These are phyloP conservation scores for Paratinospora sagittata DNA, from an alignment of 164 flowering plant species.

Conservation along the genomic window DNA sequence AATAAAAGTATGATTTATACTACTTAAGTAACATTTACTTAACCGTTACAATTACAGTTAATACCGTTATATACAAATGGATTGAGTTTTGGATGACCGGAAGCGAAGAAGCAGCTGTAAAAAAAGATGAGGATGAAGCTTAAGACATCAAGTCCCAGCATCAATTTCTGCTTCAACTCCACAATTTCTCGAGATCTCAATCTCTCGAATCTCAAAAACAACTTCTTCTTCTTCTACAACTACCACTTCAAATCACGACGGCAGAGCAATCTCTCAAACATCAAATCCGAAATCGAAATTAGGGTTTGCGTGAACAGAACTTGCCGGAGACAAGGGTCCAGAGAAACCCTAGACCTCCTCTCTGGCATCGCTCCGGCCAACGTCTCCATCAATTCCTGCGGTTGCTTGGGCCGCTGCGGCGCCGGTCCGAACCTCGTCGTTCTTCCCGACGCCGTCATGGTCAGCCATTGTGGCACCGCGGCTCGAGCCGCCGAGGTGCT, in stretches of 20 bases:
- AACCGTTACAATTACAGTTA: too few species aligned
- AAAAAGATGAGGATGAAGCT: not conserved
- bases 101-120: not conserved
- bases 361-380: slow-evolving; percentile 53
- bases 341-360: slow-evolving; percentile 53
- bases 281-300: slow-evolving; percentile 35
- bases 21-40: too few species aligned
- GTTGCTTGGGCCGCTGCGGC: slow-evolving; percentile 86
- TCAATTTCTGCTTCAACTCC: not conserved
- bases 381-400: slow-evolving; percentile 59
- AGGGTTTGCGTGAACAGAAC: slow-evolving; percentile 71
- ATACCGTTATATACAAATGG: too few species aligned
- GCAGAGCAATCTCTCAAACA: not conserved
- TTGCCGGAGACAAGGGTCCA: slow-evolving; percentile 73
- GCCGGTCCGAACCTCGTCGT: slow-evolving; percentile 78
- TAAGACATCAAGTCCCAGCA: not conserved
- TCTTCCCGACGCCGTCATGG: slow-evolving; percentile 42
- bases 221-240: not conserved
- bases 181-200: not conserved
- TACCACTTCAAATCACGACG: too few species aligned
- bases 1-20: too few species aligned
- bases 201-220: not conserved
- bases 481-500: slow-evolving; percentile 44
- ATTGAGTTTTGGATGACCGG: not conserved
- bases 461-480: slow-evolving; percentile 59